Conservation (phyloP, 2,329 filamentous ascomycete genomes). For the Aureobasidium sp. region DNA sequence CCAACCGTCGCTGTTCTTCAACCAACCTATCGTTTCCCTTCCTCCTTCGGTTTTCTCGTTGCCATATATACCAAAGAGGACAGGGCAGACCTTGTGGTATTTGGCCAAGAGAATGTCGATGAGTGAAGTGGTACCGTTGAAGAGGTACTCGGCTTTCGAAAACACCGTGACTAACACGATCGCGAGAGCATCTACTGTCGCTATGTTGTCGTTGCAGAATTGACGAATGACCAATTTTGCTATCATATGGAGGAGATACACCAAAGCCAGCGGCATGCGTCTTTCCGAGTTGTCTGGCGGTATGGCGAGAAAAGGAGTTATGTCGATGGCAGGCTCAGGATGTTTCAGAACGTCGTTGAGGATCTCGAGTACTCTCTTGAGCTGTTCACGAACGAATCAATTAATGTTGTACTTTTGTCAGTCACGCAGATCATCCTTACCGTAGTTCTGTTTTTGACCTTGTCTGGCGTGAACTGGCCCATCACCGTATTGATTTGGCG, state of each 20-base stretch:
- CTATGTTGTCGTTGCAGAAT: slow-evolving; percentile 34
- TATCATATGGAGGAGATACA: slow-evolving; percentile 72
- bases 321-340: slow-evolving; percentile 23
- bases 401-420: neutral
- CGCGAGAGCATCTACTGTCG: slow-evolving; percentile 67
- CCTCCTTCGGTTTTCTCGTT: slow-evolving; percentile 66
- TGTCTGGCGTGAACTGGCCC: slow-evolving; percentile 64
- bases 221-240: slow-evolving; percentile 67
- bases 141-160: slow-evolving; percentile 49
- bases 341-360: slow-evolving; percentile 39
- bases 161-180: slow-evolving; percentile 70
- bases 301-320: slow-evolving; percentile 33
- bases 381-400: slow-evolving; percentile 26
- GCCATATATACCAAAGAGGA: slow-evolving; percentile 76
- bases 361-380: slow-evolving; percentile 43
- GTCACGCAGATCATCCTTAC: slow-evolving; percentile 34
- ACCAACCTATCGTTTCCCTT: slow-evolving; percentile 66
- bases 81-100: slow-evolving; percentile 70
- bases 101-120: slow-evolving; percentile 86
- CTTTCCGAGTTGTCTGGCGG: slow-evolving; percentile 38
- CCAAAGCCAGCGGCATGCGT: slow-evolving; percentile 54
- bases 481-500: slow-evolving; percentile 63
- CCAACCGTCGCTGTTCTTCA: slow-evolving; percentile 44
- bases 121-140: slow-evolving; percentile 56
- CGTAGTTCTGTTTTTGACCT: slow-evolving; percentile 53